Percentiles rank a stretch among this genome's conserved stretches.
Conservation (phyloP, 2,329 filamentous ascomycete species). For the Fusarium irregulare region DNA sequence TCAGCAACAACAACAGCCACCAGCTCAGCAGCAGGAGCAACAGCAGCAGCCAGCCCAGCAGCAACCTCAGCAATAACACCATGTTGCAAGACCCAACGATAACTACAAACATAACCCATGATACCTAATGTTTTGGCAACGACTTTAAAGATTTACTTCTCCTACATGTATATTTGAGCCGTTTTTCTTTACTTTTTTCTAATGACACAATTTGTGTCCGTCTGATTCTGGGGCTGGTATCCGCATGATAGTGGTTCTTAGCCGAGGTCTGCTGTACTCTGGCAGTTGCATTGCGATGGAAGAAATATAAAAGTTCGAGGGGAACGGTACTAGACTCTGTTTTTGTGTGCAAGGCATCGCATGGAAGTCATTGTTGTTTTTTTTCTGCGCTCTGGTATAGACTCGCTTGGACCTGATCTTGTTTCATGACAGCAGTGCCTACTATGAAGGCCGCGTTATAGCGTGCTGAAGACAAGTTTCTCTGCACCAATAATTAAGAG, state of each 20-base stretch:
- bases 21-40: slow-evolving; percentile 3
- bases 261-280: slow-evolving; percentile 10
- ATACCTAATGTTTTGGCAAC: slow-evolving; percentile 43
- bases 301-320: slow-evolving; percentile 36
- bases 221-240: slow-evolving; percentile 39
- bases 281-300: slow-evolving; percentile 38
- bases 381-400: slow-evolving; percentile 34
- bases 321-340: slow-evolving; percentile 31
- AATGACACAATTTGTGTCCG: slow-evolving; percentile 39
- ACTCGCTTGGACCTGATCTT: slow-evolving; percentile 25
- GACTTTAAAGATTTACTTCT: slow-evolving; percentile 45
- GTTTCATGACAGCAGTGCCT: slow-evolving; percentile 12
- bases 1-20: slow-evolving; percentile 30
- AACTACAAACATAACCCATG: slow-evolving; percentile 28
- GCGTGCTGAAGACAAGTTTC: slow-evolving; percentile 6
- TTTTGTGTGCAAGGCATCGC: slow-evolving; percentile 23
- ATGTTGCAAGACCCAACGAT: slow-evolving; percentile 14
- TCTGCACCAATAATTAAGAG: not conserved
- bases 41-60: slow-evolving; percentile 37
- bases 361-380: slow-evolving; percentile 11
- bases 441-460: not conserved
- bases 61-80: slow-evolving; percentile 37
- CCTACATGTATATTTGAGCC: slow-evolving; percentile 45
- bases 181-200: slow-evolving; percentile 44
- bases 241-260: slow-evolving; percentile 32